Evolutionary conservation across 2,329 filamentous ascomycete genomes (phyloP), one percentile per base, ranked within the genome.

Genomic region (Pseudofabraea citricarpa): DNA sequence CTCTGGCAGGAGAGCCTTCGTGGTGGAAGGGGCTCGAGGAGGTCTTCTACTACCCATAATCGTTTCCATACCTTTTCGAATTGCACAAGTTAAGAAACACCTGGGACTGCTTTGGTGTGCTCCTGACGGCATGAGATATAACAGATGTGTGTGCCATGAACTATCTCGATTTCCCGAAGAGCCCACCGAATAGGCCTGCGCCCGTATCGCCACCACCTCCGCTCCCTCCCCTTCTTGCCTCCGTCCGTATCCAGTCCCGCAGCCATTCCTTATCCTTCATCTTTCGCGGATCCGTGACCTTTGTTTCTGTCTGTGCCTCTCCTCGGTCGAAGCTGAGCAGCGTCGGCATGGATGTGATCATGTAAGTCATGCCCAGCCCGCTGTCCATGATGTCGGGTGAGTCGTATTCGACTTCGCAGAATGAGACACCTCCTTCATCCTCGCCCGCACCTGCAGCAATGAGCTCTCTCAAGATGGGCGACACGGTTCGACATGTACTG

Each of bases 11-110:
- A 2, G 72, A 71, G 51, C 75, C 75, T n/a, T 60, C 72, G 9
- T 87, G 83, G 83, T 87, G 83, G 83, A 81, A 75, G 57, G 73
- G 73, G 2, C 60, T 83, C 16, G 80, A 86, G 59, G 82, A 87
- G 65, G 81, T 87, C 3, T 87, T 87, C 57, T 81, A 83, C 57
- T 61, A 66, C 42, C 64, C 75, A 20, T 82, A 51, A 70, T n/a
- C n/a, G n/a, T n/a, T n/a, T n/a, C n/a, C n/a, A n/a, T n/a, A n/a
- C n/a, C n/a, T n/a, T n/a, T n/a, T n/a, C n/a, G n/a, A 37, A 32
- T 32, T 32, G 29, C 7, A 32, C 19, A 15, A n/a, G 13, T 32
- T 3, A 15, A 32, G 9, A 15, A 12, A 18, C 29, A 32, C 8
- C n/a, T n/a, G n/a, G n/a, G n/a, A n/a, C n/a, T n/a, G n/a, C n/a